Percentiles rank a stretch among this genome's conserved stretches.
These are phyloP conservation scores for Lentinula aciculospora DNA, from an alignment of 768 basidiomycete genomes.

Conservation along the genomic window DNA sequence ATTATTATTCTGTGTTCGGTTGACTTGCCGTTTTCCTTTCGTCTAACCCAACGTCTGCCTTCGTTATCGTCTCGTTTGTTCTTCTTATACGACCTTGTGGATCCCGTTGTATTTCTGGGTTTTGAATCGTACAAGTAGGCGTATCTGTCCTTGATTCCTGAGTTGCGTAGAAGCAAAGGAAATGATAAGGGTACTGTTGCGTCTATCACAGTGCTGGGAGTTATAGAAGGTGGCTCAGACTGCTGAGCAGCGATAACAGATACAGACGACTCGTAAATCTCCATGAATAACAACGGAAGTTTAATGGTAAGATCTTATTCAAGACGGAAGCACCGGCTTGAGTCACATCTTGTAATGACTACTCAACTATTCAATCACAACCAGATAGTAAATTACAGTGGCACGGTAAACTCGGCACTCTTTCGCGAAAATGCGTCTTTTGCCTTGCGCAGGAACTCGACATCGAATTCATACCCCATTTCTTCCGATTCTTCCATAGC, in stretches of 20 bases:
- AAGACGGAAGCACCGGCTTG: too few relatives aligned
- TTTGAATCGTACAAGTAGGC: slow-evolving; percentile 39
- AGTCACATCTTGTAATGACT: too few relatives aligned
- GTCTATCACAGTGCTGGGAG: not conserved
- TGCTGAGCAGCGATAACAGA: not conserved
- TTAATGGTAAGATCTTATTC: too few relatives aligned
- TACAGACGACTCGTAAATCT: not conserved
- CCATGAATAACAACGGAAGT: not conserved
- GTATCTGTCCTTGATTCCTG: slow-evolving; percentile 45
- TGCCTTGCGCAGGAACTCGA: slow-evolving; percentile 13
- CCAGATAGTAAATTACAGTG: too few relatives aligned
- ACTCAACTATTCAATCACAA: too few relatives aligned
- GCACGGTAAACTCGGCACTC: too few relatives aligned
- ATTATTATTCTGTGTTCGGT: not conserved
- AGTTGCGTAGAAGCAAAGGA: slow-evolving; percentile 61
- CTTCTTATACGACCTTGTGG: slow-evolving; percentile 27
- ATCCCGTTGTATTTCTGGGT: slow-evolving; percentile 12
- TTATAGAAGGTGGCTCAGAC: not conserved
- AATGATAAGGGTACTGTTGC: slow-evolving; percentile 57
- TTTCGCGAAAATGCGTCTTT: not conserved
- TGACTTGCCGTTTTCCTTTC: slow-evolving; percentile 69
- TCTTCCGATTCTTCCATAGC: slow-evolving; percentile 70
- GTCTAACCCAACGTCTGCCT: slow-evolving; percentile 72
- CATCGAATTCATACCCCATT: slow-evolving; percentile 39
- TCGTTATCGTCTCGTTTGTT: slow-evolving; percentile 54